Base-by-base conservation (phyloP, 2,329 filamentous ascomycete genomes). In the Calonectria honghensis region DNA sequence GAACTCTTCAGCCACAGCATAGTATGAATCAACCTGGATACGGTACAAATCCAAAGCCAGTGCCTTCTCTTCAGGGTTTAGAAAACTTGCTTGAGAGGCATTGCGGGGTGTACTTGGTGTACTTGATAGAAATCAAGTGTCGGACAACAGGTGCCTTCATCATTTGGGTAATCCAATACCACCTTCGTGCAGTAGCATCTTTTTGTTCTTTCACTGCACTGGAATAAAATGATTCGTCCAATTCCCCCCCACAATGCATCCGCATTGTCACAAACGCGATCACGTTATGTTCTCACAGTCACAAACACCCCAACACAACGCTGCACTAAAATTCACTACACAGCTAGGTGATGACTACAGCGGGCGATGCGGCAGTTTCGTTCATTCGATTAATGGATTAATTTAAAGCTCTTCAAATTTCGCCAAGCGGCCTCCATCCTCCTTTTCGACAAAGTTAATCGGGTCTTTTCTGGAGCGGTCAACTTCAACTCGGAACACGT, bases 401-500 rank as follows among this genome's bases (percentile, higher is more conserved):
- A 9, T 6, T 54, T 13, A 61, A 2, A 63, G 24, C n/a, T 63
- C 57, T n/a, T 63, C 57, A 63, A 63, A 63, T 6, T 6, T 16
- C n/a, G 24, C 7, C 16, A 13, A 41, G 10, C 0, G 27, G 14
- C 31, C 14, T 3, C 24, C 35, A 2, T 41, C 9, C 10, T 24
- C 10, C 11, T 27, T 29, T 20, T 63, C 37, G 2, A 63, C 57
- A 41, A 63, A 63, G 5, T 65, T 65, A 29, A 65, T 65, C 2
- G 61, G 27, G 6, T 48, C 27, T 10, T 65, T 65, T 50, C 61
- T 83, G 18, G 79, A 83, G 1, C 88, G 81, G 74, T 89, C 83
- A 0, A 91, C 87, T 39, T 85, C 87, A 11, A 91, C 68, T 37
- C 89, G 83, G 76, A 91, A 91, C 1, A 91, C 83, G 78, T 91